These are phyloP conservation scores for Phytophthora foliorum DNA, from an alignment of 352 stramenopile species.

Conservation along the genomic window DNA sequence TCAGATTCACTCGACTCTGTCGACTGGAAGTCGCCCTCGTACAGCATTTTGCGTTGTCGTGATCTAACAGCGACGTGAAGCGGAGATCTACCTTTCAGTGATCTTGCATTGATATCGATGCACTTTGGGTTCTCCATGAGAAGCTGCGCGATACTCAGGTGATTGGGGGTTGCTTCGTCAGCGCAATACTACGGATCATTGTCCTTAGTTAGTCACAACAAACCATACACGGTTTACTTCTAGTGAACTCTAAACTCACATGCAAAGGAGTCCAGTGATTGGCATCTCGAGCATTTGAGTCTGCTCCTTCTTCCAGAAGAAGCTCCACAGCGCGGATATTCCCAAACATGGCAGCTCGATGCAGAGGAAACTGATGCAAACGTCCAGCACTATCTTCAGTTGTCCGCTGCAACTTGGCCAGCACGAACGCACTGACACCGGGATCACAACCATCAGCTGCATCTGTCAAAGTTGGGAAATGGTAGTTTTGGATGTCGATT, in stretches of 20 bases:
- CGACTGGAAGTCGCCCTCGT: background rate
- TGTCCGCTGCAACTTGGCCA: slow-evolving; percentile 45
- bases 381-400: slow-evolving; percentile 26
- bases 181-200: slow-evolving; percentile 54
- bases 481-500: slow-evolving; percentile 43
- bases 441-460: slow-evolving; percentile 20
- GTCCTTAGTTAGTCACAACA: background rate
- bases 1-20: background rate
- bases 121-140: slow-evolving; percentile 36
- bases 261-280: slow-evolving; percentile 75
- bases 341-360: slow-evolving; percentile 63
- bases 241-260: slow-evolving; percentile 35
- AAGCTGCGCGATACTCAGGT: slow-evolving; percentile 49
- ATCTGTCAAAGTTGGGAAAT: slow-evolving; percentile 5
- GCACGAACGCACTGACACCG: slow-evolving; percentile 52
- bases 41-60: background rate
- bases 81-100: slow-evolving; percentile 61
- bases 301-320: slow-evolving; percentile 51
- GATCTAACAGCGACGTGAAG: slow-evolving; percentile 54
- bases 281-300: slow-evolving; percentile 50
- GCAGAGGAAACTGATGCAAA: slow-evolving; percentile 48
- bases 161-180: slow-evolving; percentile 33
- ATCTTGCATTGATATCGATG: slow-evolving; percentile 47
- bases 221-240: background rate
- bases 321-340: slow-evolving; percentile 46